Base-by-base conservation (phyloP, 1,284 basidiomycete genomes). In the Termitomyces sp. region DNA sequence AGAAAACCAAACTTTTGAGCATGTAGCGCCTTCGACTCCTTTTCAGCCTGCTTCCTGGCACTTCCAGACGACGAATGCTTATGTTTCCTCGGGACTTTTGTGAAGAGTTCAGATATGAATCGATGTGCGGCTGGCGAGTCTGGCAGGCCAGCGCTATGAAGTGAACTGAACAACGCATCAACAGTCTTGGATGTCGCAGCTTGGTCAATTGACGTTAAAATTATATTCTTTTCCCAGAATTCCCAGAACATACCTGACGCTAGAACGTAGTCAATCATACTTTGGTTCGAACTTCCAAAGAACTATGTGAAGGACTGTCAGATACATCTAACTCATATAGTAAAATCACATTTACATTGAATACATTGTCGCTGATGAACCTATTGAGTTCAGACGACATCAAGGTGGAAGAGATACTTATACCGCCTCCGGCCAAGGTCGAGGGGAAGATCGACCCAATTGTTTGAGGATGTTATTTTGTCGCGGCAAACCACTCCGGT, bases 301-400 rank as follows among this genome's bases (percentile, higher is more conserved):
- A 93, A 78, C 88, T 92, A 61, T 31, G 34, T 18, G 41, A 40
- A 41, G 40, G 43, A 31, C 13, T 37, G 38, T 49, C 52, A 21
- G 39, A 44, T 46, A 19, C 49, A 45, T 53, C 24, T 24, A 6
- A 34, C 7, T 31, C 47, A 28, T n/a, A n/a, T n/a, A 49, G 26
- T 46, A 48, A 24, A 28, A 39, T 44, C 4, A 34, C 5, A 74
- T 84, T 64, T 63, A 92, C 90, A 58, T 79, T 78, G 52, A 94
- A 80, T 55, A 85, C 84, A 72, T 93, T 91, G 75, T 95, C 92
- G 68, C 85, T 88, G 60, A 94, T 86, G 69, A 88, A 95, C 59
- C 85, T 78, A 64, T 89, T 77, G 50, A 90, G 75, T 59, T 83
- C 78, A 49, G 79, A 77, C 57, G 77, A 70, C 83, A 84, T 76